Conservation (phyloP, 345 rosid genomes). For the Litchi chinensis region DNA sequence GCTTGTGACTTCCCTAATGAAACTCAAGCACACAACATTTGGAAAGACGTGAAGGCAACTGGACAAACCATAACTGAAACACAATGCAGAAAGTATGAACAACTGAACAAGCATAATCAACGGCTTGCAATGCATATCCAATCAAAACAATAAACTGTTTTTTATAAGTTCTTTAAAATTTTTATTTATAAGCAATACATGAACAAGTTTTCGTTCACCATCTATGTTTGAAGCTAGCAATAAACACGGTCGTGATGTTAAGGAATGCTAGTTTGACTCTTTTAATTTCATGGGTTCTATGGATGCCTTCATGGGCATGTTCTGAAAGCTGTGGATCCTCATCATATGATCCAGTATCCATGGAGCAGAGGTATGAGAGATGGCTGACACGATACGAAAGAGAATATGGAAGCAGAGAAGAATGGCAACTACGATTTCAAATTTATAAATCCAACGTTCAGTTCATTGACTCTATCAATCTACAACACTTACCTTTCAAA, state of each 20-base stretch:
- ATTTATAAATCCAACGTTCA: conserved; percentile 65
- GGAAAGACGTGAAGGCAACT: conserved; percentile 8
- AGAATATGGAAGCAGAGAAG: conserved; percentile 45
- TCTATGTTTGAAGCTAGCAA: conserved; percentile 9
- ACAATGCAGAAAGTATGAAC: conserved; percentile 15
- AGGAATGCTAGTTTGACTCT: conserved; percentile 27
- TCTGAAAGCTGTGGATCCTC: conserved; percentile 2
- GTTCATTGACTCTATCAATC: conserved; percentile 66
- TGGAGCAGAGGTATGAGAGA: conserved; percentile 50
- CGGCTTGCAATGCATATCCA: conserved; percentile 14
- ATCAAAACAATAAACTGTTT: background rate
- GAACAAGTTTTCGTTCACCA: background rate
- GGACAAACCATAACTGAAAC: conserved; percentile 20
- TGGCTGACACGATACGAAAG: conserved; percentile 52
- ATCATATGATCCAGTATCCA: conserved; percentile 22
- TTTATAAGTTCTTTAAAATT: background rate
- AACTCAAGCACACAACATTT: conserved; percentile 10
- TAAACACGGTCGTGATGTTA: conserved; percentile 29
- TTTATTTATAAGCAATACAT: background rate
- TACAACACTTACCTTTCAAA: conserved; percentile 57
- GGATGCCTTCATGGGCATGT: conserved; percentile 36
- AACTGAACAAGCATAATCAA: conserved; percentile 11
- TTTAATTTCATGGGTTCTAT: conserved; percentile 27
- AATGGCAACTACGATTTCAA: conserved; percentile 57
- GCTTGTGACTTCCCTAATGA: conserved; percentile 10